phyloP scores from a whole-genome alignment of 2,329 filamentous ascomycete species.

The Purpureocillium lavendulum region DNA sequence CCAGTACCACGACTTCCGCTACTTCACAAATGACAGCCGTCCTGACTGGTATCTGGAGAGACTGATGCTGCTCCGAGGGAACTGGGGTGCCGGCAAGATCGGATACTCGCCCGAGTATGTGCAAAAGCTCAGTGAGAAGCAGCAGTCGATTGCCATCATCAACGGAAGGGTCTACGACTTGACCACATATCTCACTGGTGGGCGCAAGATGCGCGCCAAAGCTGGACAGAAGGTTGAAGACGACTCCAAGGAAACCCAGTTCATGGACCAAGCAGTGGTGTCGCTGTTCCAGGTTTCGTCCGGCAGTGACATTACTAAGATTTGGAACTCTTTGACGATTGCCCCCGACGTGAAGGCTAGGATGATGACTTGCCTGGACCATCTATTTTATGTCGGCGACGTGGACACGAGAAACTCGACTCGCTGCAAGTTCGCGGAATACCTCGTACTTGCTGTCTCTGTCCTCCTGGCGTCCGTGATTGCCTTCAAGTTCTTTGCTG shows the following conservation, averaged over 20 bases:
- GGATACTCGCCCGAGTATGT: constrained; percentile 78
- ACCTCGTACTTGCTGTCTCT: constrained; percentile 81
- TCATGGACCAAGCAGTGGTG: constrained; percentile 71
- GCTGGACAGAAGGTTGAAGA: constrained; percentile 39
- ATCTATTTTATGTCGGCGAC: constrained; percentile 89
- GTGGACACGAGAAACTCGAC: constrained; percentile 84
- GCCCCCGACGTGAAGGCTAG: constrained; percentile 45
- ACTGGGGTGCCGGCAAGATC: constrained; percentile 79
- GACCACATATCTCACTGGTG: constrained; percentile 72
- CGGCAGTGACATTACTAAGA: constrained; percentile 74
- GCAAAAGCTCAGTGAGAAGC: constrained; percentile 54
- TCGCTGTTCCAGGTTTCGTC: constrained; percentile 68
- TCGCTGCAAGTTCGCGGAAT: constrained; percentile 79
- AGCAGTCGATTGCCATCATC: constrained; percentile 67
- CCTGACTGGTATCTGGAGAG: constrained; percentile 91
- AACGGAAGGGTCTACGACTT: constrained; percentile 80
- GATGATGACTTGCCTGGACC: constrained; percentile 82
- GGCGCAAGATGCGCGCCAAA: constrained; percentile 54
- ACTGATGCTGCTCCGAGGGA: constrained; percentile 66
- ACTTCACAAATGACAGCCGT: constrained; percentile 70
- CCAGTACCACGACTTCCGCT: constrained; percentile 88
- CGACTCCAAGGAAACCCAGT: constrained; percentile 52
- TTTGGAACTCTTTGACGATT: constrained; percentile 66
- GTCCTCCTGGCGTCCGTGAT: constrained; percentile 74
- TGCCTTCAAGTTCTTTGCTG: constrained; percentile 92